These are phyloP conservation scores for Saccharum spontaneum DNA, from an alignment of 176 grass and related monocot genomes.

Conservation along the genomic window DNA sequence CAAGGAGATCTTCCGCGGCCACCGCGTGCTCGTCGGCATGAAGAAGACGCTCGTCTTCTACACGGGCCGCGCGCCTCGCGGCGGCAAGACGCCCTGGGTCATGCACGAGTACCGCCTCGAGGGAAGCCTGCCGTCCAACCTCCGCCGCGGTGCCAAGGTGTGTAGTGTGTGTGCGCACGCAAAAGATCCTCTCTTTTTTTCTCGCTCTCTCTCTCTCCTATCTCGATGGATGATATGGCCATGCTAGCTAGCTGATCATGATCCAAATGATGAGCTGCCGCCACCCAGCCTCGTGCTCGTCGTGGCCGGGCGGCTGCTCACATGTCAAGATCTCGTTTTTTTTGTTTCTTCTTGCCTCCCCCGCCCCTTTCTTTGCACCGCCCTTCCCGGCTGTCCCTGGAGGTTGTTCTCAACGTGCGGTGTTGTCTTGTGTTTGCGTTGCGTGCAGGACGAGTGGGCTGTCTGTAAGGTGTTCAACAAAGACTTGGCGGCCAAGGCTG, in stretches of 20 bases:
- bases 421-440: constrained; percentile 32
- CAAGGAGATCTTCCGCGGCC: constrained; percentile 81
- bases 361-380: not conserved
- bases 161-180: not conserved
- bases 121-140: constrained; percentile 44
- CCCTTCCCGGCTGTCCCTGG: not conserved
- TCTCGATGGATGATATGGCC: not conserved
- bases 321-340: not conserved
- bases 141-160: constrained; percentile 65
- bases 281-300: not conserved
- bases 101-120: constrained; percentile 97
- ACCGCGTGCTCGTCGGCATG: constrained; percentile 77
- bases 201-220: too few species aligned
- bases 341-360: too few species aligned
- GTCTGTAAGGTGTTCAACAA: constrained; percentile 77
- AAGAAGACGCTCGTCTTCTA: constrained; percentile 99
- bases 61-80: constrained; percentile 72
- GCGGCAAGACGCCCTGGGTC: constrained; percentile 83
- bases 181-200: not conserved
- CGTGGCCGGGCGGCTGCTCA: not conserved
- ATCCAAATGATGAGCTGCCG: constrained; percentile 3
- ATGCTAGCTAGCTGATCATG: not conserved
- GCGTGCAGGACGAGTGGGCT: constrained; percentile 80
- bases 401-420: constrained; percentile 25
- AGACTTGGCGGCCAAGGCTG: constrained; percentile 41